These are phyloP conservation scores for Colletotrichum lupini DNA, from an alignment of 2,329 filamentous ascomycete genomes.

Conservation along the genomic window DNA sequence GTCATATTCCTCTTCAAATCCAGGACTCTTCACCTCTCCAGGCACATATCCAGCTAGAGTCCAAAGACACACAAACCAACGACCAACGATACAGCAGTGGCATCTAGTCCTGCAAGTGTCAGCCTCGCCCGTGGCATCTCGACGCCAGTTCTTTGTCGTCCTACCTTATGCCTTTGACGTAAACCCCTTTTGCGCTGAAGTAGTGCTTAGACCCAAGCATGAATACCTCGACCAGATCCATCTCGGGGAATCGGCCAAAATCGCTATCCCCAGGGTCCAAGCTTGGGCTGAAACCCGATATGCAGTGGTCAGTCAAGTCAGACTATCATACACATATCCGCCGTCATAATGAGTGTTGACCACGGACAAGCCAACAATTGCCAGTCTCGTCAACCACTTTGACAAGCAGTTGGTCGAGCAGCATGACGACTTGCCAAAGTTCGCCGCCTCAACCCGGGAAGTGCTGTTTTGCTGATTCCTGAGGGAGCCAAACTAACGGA, in stretches of 20 bases:
- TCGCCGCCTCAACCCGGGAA: constrained; percentile 15
- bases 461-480: constrained; percentile 5
- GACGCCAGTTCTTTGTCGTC: constrained; percentile 12
- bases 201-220: constrained; percentile 16
- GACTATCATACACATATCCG: constrained; percentile 4
- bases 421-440: not conserved
- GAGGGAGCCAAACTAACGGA: constrained; percentile 6
- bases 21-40: constrained; percentile 4
- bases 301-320: constrained; percentile 20
- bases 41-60: not conserved
- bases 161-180: not conserved
- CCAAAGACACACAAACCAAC: not conserved
- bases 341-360: not conserved
- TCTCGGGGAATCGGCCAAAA: constrained; percentile 10
- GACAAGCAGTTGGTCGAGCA: not conserved
- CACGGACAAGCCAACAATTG: not conserved
- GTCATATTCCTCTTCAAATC: constrained; percentile 6
- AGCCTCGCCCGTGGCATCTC: not conserved
- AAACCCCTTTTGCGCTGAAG: constrained; percentile 29
- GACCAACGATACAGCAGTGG: not conserved
- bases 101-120: not conserved
- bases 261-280: constrained; percentile 28
- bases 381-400: not conserved
- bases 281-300: constrained; percentile 33
- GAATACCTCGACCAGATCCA: not conserved